Conservation (phyloP, 164 flowering plant species). For the Stephania cephalantha region DNA sequence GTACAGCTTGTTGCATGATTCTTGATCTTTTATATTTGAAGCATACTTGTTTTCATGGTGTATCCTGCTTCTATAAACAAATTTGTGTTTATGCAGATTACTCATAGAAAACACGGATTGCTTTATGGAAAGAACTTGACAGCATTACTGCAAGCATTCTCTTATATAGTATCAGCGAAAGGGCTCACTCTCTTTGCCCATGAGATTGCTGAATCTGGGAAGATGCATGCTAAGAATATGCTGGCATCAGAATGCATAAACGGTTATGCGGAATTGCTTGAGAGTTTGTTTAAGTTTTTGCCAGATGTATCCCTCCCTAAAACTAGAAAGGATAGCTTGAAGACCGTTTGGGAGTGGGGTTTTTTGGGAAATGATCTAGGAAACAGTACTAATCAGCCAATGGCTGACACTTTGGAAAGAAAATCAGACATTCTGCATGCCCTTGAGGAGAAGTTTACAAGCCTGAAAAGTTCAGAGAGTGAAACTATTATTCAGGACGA, state of each 20-base stretch:
- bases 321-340: constrained; percentile 30
- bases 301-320: constrained; percentile 68
- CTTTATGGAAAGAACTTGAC: constrained; percentile 24
- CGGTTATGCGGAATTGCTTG: constrained; percentile 70
- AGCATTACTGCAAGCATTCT: constrained; percentile 33
- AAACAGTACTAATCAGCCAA: constrained; percentile 23
- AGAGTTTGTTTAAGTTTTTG: constrained; percentile 63
- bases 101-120: constrained; percentile 70
- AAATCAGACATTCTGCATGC: constrained; percentile 44
- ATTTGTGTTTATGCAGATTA: constrained; percentile 42
- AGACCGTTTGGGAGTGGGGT: constrained; percentile 71
- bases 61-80: background rate
- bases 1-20: constrained; percentile 20
- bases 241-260: constrained; percentile 69
- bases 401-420: constrained; percentile 15
- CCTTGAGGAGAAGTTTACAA: constrained; percentile 47
- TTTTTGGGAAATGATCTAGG: constrained; percentile 42
- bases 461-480: constrained; percentile 27
- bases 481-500: constrained; percentile 23
- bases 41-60: background rate
- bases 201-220: constrained; percentile 64
- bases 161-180: constrained; percentile 51
- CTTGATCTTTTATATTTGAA: background rate
- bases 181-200: constrained; percentile 64
- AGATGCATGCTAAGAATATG: constrained; percentile 66